These are phyloP conservation scores for Pseudogymnoascus sp. DNA, from an alignment of 2,329 filamentous ascomycete species.

Conservation along the genomic window DNA sequence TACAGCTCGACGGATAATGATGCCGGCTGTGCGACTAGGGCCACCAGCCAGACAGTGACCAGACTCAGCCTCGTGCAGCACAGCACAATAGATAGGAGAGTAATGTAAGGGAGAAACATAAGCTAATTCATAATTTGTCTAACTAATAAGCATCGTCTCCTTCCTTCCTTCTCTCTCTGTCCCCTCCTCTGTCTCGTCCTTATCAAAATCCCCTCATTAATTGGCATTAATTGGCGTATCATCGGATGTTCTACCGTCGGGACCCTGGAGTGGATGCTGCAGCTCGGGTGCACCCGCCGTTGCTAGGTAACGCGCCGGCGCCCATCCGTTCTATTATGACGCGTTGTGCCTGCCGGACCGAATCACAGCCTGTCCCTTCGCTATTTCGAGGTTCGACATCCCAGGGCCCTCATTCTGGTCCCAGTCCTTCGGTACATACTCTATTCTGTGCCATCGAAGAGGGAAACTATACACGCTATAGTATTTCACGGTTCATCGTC, in stretches of 20 bases:
- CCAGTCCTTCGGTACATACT: background rate
- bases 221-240: background rate
- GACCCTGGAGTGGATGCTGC: background rate
- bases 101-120: background rate
- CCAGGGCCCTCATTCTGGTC: background rate
- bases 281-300: background rate
- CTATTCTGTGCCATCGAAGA: background rate
- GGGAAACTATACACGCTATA: background rate
- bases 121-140: background rate
- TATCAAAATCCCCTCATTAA: background rate
- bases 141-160: background rate
- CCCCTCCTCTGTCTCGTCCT: background rate
- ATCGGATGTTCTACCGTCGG: background rate
- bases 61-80: background rate
- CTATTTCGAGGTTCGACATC: background rate
- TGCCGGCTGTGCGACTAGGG: background rate
- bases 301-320: background rate
- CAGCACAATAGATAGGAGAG: background rate
- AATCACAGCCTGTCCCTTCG: background rate
- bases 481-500: background rate
- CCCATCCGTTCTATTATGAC: background rate
- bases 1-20: background rate
- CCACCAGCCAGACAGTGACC: background rate
- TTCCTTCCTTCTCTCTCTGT: background rate
- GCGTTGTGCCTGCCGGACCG: background rate